These are phyloP conservation scores for Calamus simplicifolius DNA, from an alignment of 176 grass and related monocot genomes.

Conservation along the genomic window DNA sequence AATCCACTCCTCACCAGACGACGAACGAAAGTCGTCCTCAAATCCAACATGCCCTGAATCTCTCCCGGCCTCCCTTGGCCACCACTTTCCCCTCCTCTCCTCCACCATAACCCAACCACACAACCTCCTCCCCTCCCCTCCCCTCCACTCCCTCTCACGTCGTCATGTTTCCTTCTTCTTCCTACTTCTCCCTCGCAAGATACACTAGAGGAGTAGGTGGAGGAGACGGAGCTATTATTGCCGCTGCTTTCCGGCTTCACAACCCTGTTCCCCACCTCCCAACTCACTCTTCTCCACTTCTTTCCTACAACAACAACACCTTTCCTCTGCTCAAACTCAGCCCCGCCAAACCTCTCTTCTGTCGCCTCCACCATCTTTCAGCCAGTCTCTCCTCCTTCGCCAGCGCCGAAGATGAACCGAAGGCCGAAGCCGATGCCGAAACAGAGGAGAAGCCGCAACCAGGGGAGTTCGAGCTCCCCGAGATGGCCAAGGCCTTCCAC, in stretches of 20 bases:
- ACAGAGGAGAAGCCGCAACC: slow-evolving; percentile 7
- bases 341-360: slow-evolving; percentile 14
- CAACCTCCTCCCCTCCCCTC: slow-evolving; percentile 16
- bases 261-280: slow-evolving; percentile 24
- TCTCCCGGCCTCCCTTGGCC: slow-evolving; percentile 38
- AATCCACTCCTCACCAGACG: slow-evolving; percentile 21
- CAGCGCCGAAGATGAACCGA: slow-evolving; percentile 21
- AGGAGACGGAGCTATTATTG: slow-evolving; percentile 6
- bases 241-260: slow-evolving; percentile 41
- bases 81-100: slow-evolving; percentile 21
- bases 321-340: slow-evolving; percentile 10
- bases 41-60: slow-evolving; percentile 28
- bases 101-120: slow-evolving; percentile 24
- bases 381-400: slow-evolving; percentile 67
- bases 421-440: slow-evolving; percentile 27
- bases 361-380: slow-evolving; percentile 11
- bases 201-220: slow-evolving; percentile 36
- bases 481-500: slow-evolving; percentile 80
- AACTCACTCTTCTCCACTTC: slow-evolving; percentile 6
- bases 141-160: neutral
- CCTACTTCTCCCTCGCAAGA: slow-evolving; percentile 48
- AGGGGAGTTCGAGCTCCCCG: slow-evolving; percentile 27
- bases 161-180: slow-evolving; percentile 65
- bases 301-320: neutral
- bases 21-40: slow-evolving; percentile 27